phyloP scores from a whole-genome alignment of 1,284 basidiomycete genomes.

The Cystobasidium sp. region DNA sequence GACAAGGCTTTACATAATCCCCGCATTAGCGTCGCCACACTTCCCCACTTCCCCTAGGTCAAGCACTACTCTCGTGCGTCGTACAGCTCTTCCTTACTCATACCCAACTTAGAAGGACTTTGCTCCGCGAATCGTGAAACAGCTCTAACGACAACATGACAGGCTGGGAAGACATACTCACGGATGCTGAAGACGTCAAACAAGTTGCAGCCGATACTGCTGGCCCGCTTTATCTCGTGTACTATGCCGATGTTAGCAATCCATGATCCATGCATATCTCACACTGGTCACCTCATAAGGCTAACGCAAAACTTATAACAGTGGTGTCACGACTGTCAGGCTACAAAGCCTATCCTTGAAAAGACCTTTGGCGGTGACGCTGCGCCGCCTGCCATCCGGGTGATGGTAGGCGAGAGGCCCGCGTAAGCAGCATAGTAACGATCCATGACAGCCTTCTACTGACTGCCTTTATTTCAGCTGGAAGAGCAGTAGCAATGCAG shows the following conservation, averaged over 20 bases:
- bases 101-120: too few relatives aligned
- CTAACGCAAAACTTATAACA: not conserved
- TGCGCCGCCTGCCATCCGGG: not conserved
- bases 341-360: constrained; percentile 12
- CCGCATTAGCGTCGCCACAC: too few relatives aligned
- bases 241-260: constrained; percentile 30
- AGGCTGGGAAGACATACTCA: constrained; percentile 11
- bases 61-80: too few relatives aligned
- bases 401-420: constrained; percentile 36
- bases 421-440: constrained; percentile 12
- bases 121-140: too few relatives aligned
- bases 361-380: constrained; percentile 13
- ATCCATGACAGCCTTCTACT: not conserved
- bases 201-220: not conserved
- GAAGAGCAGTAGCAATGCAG: constrained; percentile 21
- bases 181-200: constrained; percentile 6
- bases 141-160: not conserved
- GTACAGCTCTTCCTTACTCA: too few relatives aligned
- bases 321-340: constrained; percentile 41
- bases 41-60: too few relatives aligned
- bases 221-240: constrained; percentile 11
- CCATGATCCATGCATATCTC: not conserved
- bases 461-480: constrained; percentile 3
- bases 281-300: too few relatives aligned
- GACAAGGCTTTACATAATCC: too few relatives aligned